Evolutionary conservation across 2,329 filamentous ascomycete species (phyloP).

Genomic region (Helotiales sp.): DNA sequence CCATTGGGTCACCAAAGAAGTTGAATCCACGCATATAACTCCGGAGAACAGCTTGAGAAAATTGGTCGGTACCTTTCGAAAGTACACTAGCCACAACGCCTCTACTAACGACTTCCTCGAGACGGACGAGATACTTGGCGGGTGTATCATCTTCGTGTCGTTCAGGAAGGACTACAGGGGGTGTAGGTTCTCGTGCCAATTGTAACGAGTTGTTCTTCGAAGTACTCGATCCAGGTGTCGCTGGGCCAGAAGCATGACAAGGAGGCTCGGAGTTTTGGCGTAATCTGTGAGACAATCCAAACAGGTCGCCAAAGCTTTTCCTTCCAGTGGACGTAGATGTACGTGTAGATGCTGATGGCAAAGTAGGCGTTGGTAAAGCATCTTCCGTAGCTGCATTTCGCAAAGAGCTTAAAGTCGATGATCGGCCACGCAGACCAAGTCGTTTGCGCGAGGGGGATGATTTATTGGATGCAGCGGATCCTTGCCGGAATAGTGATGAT

Average conservation of each 20-base stretch:
- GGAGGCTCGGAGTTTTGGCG: conserved; percentile 78
- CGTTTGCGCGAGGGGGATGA: conserved; percentile 67
- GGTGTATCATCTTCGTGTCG: conserved; percentile 86
- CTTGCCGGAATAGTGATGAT: conserved; percentile 53
- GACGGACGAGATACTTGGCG: conserved; percentile 79
- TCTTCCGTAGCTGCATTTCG: conserved; percentile 72
- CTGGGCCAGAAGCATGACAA: conserved; percentile 67
- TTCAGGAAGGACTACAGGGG: conserved; percentile 69
- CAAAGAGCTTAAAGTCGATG: conserved; percentile 86
- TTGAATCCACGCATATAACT: conserved; percentile 95
- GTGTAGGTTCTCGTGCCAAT: conserved; percentile 67
- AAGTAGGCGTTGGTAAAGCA: conserved; percentile 63
- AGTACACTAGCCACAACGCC: conserved; percentile 83
- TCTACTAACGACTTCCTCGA: conserved; percentile 78
- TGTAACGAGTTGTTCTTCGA: conserved; percentile 86
- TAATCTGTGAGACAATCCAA: conserved; percentile 72
- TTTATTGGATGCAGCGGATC: conserved; percentile 63
- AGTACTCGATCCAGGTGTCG: conserved; percentile 66
- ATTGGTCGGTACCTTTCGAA: conserved; percentile 82
- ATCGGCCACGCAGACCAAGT: conserved; percentile 68
- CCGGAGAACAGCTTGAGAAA: conserved; percentile 78
- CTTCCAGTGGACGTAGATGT: conserved; percentile 88
- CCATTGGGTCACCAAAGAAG: conserved; percentile 96
- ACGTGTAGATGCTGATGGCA: conserved; percentile 46
- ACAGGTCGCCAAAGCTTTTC: conserved; percentile 88